A percentile compares a stretch with the other conserved stretches of the same genome.
Evolutionary conservation across 495 filamentous ascomycete genomes (phyloP).

Genomic region (Tuber calosporum): DNA sequence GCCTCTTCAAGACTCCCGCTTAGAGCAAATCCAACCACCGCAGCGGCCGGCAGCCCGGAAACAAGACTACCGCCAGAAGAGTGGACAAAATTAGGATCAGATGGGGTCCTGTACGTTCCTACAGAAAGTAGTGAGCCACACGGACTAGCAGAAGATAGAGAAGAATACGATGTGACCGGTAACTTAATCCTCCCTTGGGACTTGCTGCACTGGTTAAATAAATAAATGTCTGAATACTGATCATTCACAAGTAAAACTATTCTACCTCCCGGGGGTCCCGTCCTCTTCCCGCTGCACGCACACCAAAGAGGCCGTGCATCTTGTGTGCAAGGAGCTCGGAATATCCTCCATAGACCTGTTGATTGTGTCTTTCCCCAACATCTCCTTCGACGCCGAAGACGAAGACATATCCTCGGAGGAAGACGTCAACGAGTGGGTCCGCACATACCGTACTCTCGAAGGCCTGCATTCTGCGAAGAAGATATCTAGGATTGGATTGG

Average conservation of each 20-base stretch:
- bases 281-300: conserved; percentile 37
- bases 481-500: conserved; percentile 68
- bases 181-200: background rate
- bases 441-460: conserved; percentile 67
- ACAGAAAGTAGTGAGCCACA: conserved; percentile 8
- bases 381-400: conserved; percentile 89
- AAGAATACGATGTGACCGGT: conserved; percentile 40
- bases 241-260: conserved; percentile 34
- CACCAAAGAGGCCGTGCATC: conserved; percentile 48
- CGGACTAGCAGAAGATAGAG: conserved; percentile 30
- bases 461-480: conserved; percentile 61
- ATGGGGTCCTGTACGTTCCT: conserved; percentile 25
- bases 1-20: conserved; percentile 10
- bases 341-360: conserved; percentile 74
- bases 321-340: conserved; percentile 64
- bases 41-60: background rate
- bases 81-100: conserved; percentile 23
- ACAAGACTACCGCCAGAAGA: conserved; percentile 8
- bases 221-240: background rate
- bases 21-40: conserved; percentile 3
- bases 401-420: conserved; percentile 52
- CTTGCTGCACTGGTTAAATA: background rate
- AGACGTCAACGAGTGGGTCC: conserved; percentile 58
- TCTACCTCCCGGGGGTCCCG: conserved; percentile 35
- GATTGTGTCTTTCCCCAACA: conserved; percentile 85